Evolutionary conservation across 2,329 filamentous ascomycete genomes (phyloP).

Genomic region (Daldinia eschscholtzii): DNA sequence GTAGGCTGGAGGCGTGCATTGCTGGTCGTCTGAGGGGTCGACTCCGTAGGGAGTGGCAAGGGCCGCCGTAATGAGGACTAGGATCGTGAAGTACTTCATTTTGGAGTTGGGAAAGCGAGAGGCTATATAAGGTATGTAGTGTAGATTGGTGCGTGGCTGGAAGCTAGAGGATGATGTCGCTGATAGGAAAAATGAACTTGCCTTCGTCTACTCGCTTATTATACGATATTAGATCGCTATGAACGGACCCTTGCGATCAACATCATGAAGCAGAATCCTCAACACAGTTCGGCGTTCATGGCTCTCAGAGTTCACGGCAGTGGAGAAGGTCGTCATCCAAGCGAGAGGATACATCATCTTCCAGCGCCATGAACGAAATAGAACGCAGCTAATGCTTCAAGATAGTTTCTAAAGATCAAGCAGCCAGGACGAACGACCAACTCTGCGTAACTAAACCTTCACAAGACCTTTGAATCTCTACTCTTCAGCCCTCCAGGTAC

Average conservation of each 20-base stretch:
- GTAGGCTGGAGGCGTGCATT: slow-evolving; percentile 48
- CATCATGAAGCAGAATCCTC: neutral
- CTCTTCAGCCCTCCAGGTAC: too few relatives aligned
- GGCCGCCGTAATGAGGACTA: slow-evolving; percentile 34
- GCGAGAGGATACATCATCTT: neutral
- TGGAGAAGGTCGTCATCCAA: slow-evolving; percentile 15
- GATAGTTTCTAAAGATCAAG: neutral
- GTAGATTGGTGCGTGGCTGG: neutral
- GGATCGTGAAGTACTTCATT: slow-evolving; percentile 49
- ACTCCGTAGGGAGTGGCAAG: slow-evolving; percentile 43
- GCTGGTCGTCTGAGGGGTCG: slow-evolving; percentile 20
- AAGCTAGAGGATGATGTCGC: neutral
- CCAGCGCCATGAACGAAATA: neutral
- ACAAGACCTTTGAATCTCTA: neutral
- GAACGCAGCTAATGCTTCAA: neutral
- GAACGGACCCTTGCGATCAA: neutral
- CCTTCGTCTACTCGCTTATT: slow-evolving; percentile 1
- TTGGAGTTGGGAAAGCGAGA: slow-evolving; percentile 15
- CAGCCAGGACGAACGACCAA: neutral
- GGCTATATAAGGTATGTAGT: neutral
- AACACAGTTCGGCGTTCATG: neutral
- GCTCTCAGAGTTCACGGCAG: slow-evolving; percentile 12
- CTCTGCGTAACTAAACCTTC: neutral
- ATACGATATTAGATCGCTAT: slow-evolving; percentile 13
- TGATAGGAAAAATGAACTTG: neutral